Conservation (phyloP, 768 basidiomycete species). For the Leccinum aurantiacum region DNA sequence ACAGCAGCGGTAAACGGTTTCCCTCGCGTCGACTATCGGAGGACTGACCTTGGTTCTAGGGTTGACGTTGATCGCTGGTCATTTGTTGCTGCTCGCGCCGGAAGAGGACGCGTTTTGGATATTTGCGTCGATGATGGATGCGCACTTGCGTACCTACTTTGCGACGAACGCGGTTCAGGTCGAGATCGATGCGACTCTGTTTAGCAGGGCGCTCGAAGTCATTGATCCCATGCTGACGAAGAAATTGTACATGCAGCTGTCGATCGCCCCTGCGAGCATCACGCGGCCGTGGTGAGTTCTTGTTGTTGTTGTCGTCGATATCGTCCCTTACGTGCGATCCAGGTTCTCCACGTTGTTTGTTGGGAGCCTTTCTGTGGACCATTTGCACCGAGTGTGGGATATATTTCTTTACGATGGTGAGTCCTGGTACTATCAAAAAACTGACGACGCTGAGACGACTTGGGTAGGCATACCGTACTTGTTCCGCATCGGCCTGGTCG, state of each 20-base stretch:
- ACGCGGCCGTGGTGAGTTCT: slow-evolving; percentile 60
- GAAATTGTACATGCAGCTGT: slow-evolving; percentile 65
- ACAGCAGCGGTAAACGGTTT: slow-evolving; percentile 51
- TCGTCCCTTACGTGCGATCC: neutral
- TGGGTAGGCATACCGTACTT: slow-evolving; percentile 68
- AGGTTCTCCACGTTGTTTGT: slow-evolving; percentile 80
- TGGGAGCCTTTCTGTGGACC: slow-evolving; percentile 59
- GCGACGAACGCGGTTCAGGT: slow-evolving; percentile 57
- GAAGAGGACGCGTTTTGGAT: slow-evolving; percentile 94
- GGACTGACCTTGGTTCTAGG: slow-evolving; percentile 39
- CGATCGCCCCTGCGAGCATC: slow-evolving; percentile 54
- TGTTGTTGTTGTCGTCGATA: neutral
- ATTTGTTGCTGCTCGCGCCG: slow-evolving; percentile 70
- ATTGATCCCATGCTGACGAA: slow-evolving; percentile 61
- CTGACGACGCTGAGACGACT: neutral
- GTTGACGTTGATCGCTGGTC: slow-evolving; percentile 67
- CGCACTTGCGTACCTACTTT: slow-evolving; percentile 78
- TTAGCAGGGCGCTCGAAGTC: slow-evolving; percentile 65
- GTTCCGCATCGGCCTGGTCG: slow-evolving; percentile 68
- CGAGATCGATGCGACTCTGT: slow-evolving; percentile 74
- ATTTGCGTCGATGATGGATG: slow-evolving; percentile 84
- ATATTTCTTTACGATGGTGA: slow-evolving; percentile 79
- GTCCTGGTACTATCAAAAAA: slow-evolving; percentile 3
- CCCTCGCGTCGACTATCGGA: neutral
- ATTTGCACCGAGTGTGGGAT: slow-evolving; percentile 78